Evolutionary conservation across 1,284 basidiomycete genomes (phyloP).

Genomic region (Cryptococcus amylolentus): DNA sequence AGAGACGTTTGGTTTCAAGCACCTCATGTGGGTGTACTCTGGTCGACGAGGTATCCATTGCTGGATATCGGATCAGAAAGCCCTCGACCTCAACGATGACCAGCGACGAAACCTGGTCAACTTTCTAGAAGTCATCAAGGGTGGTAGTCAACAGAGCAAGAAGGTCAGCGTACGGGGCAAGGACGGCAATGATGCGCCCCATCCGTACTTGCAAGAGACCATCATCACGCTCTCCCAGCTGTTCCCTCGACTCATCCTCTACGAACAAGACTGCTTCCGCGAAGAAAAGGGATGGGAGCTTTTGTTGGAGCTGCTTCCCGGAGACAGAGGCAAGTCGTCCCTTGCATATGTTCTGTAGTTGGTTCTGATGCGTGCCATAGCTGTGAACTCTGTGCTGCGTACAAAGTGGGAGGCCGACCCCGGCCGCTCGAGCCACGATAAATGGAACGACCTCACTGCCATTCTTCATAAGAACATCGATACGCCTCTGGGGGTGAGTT

Average conservation of each 20-base stretch:
- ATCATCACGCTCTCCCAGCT: slow-evolving; percentile 56
- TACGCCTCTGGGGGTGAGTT: not conserved
- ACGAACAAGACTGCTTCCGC: slow-evolving; percentile 83
- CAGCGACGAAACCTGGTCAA: slow-evolving; percentile 80
- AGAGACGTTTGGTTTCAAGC: slow-evolving; percentile 70
- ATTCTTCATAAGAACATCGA: slow-evolving; percentile 37
- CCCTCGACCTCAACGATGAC: slow-evolving; percentile 86
- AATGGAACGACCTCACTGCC: slow-evolving; percentile 66
- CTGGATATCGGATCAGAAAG: slow-evolving; percentile 90
- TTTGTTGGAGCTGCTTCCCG: slow-evolving; percentile 70
- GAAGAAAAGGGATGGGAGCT: slow-evolving; percentile 68
- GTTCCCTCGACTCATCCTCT: slow-evolving; percentile 70
- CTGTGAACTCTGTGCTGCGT: slow-evolving; percentile 55
- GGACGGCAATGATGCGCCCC: slow-evolving; percentile 55
- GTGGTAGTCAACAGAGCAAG: slow-evolving; percentile 76
- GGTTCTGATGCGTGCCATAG: slow-evolving; percentile 19
- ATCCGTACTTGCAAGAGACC: slow-evolving; percentile 62
- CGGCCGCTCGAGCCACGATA: slow-evolving; percentile 58
- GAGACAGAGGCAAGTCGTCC: slow-evolving; percentile 52
- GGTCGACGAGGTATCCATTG: slow-evolving; percentile 96
- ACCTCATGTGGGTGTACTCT: slow-evolving; percentile 96
- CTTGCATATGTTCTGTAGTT: not conserved
- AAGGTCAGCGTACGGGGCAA: slow-evolving; percentile 67
- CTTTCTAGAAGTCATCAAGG: slow-evolving; percentile 82
- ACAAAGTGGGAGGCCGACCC: slow-evolving; percentile 63